phyloP scores from a whole-genome alignment of 1,284 basidiomycete species.

The Leccinum fallax region DNA sequence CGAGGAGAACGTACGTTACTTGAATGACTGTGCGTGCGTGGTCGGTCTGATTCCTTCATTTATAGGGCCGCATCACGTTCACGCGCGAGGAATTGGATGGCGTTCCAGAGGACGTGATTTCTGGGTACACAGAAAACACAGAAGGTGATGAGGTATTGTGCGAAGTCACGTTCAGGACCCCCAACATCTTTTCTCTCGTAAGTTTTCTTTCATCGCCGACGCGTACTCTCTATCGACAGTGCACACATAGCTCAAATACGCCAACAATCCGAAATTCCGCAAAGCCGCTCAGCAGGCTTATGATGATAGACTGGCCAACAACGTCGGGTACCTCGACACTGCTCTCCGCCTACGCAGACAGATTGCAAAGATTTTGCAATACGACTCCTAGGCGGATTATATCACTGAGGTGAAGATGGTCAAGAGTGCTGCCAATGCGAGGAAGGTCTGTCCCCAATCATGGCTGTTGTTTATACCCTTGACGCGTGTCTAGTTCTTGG shows the following conservation, averaged over 20 bases:
- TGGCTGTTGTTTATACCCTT: background rate
- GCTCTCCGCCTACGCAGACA: slow-evolving; percentile 68
- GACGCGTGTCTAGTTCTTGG: slow-evolving; percentile 53
- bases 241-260: slow-evolving; percentile 68
- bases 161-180: slow-evolving; percentile 35
- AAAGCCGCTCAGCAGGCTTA: slow-evolving; percentile 62
- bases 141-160: slow-evolving; percentile 44
- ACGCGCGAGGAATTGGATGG: slow-evolving; percentile 76
- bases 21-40: background rate
- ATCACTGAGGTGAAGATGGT: slow-evolving; percentile 85
- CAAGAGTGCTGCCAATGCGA: slow-evolving; percentile 54
- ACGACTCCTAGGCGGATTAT: slow-evolving; percentile 82
- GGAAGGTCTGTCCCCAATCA: slow-evolving; percentile 44
- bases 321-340: slow-evolving; percentile 67
- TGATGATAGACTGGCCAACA: slow-evolving; percentile 67
- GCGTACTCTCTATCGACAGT: background rate
- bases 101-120: slow-evolving; percentile 74
- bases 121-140: slow-evolving; percentile 67
- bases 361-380: slow-evolving; percentile 68
- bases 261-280: slow-evolving; percentile 64
- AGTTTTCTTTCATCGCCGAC: slow-evolving; percentile 25
- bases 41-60: background rate
- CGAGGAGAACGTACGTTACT: slow-evolving; percentile 67
- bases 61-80: slow-evolving; percentile 62
- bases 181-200: slow-evolving; percentile 79